A percentile compares a stretch with the other conserved stretches of the same genome.
phyloP scores from a whole-genome alignment of 768 basidiomycete species.

The Sarcomyxa edulis region DNA sequence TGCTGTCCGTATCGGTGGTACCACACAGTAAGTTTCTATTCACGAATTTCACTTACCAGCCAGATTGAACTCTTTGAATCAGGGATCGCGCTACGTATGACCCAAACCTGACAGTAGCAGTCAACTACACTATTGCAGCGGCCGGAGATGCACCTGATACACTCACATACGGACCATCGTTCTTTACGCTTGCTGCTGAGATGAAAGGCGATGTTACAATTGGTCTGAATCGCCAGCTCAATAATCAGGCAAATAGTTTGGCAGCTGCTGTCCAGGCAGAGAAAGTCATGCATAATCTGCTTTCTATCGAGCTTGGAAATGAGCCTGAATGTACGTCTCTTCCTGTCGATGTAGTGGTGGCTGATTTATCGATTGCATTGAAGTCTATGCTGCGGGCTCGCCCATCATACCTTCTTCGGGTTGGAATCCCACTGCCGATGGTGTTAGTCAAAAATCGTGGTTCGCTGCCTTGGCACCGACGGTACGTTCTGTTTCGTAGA shows the following conservation, averaged over 20 bases:
- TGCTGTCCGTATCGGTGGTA: slow-evolving; percentile 31
- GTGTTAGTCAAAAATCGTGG: slow-evolving; percentile 25
- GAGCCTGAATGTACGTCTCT: slow-evolving; percentile 28
- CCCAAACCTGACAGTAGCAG: slow-evolving; percentile 20
- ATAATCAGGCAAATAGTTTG: slow-evolving; percentile 28
- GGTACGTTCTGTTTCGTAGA: slow-evolving; percentile 12
- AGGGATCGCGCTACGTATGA: slow-evolving; percentile 37
- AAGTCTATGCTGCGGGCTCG: slow-evolving; percentile 25
- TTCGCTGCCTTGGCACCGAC: slow-evolving; percentile 21
- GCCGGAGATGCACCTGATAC: slow-evolving; percentile 26
- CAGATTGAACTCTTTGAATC: neutral
- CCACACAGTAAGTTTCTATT: slow-evolving; percentile 26
- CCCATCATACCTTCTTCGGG: slow-evolving; percentile 24
- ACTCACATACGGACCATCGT: slow-evolving; percentile 25
- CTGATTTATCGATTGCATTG: neutral
- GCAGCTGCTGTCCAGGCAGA: slow-evolving; percentile 25
- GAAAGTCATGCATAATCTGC: slow-evolving; percentile 24
- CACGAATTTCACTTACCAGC: neutral
- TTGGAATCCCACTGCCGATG: slow-evolving; percentile 28
- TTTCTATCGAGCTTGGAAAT: slow-evolving; percentile 31
- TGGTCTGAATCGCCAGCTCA: slow-evolving; percentile 31
- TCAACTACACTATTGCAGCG: slow-evolving; percentile 29
- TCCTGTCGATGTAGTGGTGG: neutral
- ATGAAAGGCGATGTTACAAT: slow-evolving; percentile 27
- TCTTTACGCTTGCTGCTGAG: slow-evolving; percentile 24